Conservation (phyloP, 208 protist genomes). For the Kentomonas sorsogonicus region DNA sequence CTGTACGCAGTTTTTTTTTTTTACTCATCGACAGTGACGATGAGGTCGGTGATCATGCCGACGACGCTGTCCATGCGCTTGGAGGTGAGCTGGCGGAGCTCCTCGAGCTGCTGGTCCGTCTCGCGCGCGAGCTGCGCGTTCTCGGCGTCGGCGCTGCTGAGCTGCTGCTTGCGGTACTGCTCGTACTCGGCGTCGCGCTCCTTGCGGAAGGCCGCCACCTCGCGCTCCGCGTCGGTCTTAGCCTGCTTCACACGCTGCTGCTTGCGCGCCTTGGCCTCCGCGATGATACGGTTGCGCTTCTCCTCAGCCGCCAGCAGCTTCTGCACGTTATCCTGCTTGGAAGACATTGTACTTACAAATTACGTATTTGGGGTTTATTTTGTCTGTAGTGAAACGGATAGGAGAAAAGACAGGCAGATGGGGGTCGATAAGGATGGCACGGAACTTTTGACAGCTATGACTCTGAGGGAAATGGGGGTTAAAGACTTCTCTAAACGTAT, state of each 20-base stretch:
- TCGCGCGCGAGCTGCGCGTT: constrained; percentile 48
- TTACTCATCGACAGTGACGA: constrained; percentile 47
- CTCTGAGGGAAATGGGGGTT: no score
- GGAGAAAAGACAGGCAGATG: no score
- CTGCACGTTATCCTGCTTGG: constrained; percentile 87
- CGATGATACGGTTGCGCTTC: constrained; percentile 75
- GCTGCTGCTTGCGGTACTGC: constrained; percentile 50
- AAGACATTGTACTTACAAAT: constrained; percentile 36
- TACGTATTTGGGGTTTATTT: constrained; percentile 9
- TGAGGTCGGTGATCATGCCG: constrained; percentile 51
- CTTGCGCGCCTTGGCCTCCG: constrained; percentile 71
- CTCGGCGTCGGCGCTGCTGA: constrained; percentile 42
- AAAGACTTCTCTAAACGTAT: no score
- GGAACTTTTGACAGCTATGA: no score
- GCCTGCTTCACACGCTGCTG: constrained; percentile 83
- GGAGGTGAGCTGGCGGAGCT: constrained; percentile 44
- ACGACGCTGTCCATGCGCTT: constrained; percentile 64
- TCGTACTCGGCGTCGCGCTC: constrained; percentile 77
- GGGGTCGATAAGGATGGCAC: no score
- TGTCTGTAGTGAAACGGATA: no score
- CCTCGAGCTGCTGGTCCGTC: constrained; percentile 62
- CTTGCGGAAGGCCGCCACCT: constrained; percentile 62
- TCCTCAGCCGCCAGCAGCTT: constrained; percentile 81
- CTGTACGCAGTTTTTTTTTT: no score
- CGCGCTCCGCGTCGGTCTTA: constrained; percentile 75